Evolutionary conservation across 768 basidiomycete genomes (phyloP), one percentile per base, ranked within the genome.

Genomic region (Boletus fagicola): DNA sequence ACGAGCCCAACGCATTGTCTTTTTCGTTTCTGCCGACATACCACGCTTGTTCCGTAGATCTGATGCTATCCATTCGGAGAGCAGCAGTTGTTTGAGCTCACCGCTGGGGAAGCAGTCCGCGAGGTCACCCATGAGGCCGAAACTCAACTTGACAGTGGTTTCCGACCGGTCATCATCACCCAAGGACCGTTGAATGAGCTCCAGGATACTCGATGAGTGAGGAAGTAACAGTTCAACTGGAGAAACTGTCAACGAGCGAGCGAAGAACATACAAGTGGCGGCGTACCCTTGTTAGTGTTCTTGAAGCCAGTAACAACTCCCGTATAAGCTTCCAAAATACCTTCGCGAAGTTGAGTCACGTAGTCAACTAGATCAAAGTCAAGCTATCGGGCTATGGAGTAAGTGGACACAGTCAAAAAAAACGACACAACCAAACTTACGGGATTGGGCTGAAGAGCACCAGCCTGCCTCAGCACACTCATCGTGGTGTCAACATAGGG

Each of bases 271-370:
- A 5, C 9, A 28, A 33, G 10, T 28, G 22, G 8, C 6, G 11
- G 36, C 58, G 42, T 54, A 91, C 93, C 83, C 76, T 92, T 86
- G 22, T 84, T 82, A 1, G 88, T 89, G 65, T 85, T 86, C 78
- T 94, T 95, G 68, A 98, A 77, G 0, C 90, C 94, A 38, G 92
- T 88, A 58, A 98, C 86, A 61, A 99, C 88, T 26, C 96, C 95
- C 5, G 92, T 96, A 67, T 97, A 98, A 3, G 97, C 96, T 72
- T 99, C 97, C 33, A 98, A 77, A 62, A 99, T 98, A 45, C 94
- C 94, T 66, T 98, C 97, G 38, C 97, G 85, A 55, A 99, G 80
- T 52, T 84, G 84, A 52, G 84, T 81, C 45, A 96, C 92, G 67
- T 98, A 98, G 62, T 99, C 97, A 55, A 95, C 82, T 55, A 95